Conservation (phyloP, 257 asterid genomes). For the Solanum paucissectum region DNA sequence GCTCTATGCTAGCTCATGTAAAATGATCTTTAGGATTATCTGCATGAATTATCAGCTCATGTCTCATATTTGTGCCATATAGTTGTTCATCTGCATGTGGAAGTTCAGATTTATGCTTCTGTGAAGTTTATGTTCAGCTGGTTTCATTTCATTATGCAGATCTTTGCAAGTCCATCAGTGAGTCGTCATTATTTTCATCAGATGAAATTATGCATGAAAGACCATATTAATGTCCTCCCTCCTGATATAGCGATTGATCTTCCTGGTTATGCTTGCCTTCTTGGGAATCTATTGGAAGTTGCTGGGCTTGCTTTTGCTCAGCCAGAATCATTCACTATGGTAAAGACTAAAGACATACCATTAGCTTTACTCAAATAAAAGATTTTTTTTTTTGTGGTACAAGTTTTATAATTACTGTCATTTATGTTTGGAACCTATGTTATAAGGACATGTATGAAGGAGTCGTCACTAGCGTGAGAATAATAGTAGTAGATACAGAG, state of each 20-base stretch:
- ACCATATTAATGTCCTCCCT: conserved; percentile 47
- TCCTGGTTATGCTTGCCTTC: conserved; percentile 84
- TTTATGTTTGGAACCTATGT: neutral
- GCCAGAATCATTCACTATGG: conserved; percentile 73
- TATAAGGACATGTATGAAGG: neutral
- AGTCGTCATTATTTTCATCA: conserved; percentile 62
- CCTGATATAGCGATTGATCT: conserved; percentile 60
- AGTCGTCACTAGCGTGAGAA: neutral
- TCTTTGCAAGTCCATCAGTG: conserved; percentile 58
- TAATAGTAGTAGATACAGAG: neutral
- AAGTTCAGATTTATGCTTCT: neutral
- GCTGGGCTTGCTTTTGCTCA: conserved; percentile 56
- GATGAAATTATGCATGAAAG: conserved; percentile 62
- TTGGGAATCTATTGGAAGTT: conserved; percentile 84
- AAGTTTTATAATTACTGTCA: neutral
- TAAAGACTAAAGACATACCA: conserved; percentile 25
- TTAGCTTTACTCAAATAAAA: neutral
- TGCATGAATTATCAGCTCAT: neutral
- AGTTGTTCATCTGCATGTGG: neutral
- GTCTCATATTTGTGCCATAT: neutral
- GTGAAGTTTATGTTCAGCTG: neutral
- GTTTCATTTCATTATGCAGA: conserved; percentile 33
- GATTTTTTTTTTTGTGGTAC: neutral
- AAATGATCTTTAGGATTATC: neutral
- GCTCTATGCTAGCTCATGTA: neutral